Conservation (phyloP, 2,329 filamentous ascomycete species). For the Phoma sp. region DNA sequence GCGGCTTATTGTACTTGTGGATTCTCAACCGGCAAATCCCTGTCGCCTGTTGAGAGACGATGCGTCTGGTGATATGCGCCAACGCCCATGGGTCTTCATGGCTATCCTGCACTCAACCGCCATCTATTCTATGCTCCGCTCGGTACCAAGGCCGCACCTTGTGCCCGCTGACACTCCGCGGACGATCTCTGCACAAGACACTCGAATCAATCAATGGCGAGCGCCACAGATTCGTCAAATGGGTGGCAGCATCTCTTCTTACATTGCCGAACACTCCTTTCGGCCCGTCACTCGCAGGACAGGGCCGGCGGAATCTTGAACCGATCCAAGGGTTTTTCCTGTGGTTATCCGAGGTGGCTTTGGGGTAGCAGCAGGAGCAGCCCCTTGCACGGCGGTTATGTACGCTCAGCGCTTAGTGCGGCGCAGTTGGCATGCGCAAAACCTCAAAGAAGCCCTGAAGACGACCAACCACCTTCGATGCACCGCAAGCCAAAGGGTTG, state of each 20-base stretch:
- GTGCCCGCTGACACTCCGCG: background rate
- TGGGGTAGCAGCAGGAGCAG: background rate
- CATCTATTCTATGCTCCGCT: background rate
- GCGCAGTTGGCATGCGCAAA: conserved; percentile 11
- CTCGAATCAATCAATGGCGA: background rate
- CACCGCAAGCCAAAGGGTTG: background rate
- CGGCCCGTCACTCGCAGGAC: conserved; percentile 2
- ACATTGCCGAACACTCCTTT: conserved; percentile 1
- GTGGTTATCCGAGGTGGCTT: background rate
- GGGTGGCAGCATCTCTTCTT: background rate
- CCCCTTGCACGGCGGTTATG: conserved; percentile 14
- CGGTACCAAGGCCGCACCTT: background rate
- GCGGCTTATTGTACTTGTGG: background rate
- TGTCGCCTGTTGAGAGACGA: background rate
- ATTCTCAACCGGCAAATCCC: too few relatives aligned
- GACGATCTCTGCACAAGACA: too few relatives aligned
- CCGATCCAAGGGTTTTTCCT: background rate
- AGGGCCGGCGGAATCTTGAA: background rate
- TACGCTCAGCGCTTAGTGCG: conserved; percentile 17
- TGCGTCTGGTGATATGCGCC: background rate
- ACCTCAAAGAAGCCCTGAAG: background rate
- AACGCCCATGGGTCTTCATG: background rate
- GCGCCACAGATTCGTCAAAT: background rate
- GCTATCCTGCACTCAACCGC: background rate
- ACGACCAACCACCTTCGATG: background rate